These are phyloP conservation scores for Parafenestella ontariensis DNA, from an alignment of 2,329 filamentous ascomycete species.

Conservation along the genomic window DNA sequence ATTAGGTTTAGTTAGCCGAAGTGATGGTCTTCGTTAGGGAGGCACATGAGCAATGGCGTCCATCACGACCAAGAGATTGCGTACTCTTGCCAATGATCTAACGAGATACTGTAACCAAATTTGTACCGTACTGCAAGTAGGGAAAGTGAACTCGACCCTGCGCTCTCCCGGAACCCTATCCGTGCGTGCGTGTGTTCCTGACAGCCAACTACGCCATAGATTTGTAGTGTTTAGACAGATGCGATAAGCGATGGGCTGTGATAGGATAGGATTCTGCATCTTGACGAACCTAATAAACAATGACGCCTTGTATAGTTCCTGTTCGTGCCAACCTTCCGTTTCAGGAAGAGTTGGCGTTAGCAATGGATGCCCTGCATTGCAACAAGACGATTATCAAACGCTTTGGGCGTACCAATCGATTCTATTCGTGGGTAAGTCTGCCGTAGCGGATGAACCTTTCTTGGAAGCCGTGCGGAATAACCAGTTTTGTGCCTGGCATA, in stretches of 20 bases:
- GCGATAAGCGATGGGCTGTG: conserved; percentile 17
- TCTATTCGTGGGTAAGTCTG: background rate
- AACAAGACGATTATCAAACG: background rate
- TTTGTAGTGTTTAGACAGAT: background rate
- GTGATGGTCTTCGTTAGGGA: background rate
- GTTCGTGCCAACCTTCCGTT: conserved; percentile 2
- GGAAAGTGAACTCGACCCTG: background rate
- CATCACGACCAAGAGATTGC: background rate
- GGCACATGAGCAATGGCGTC: background rate
- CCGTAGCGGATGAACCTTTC: background rate
- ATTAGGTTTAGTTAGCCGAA: background rate
- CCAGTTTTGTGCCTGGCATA: conserved; percentile 1
- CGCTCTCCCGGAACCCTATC: background rate
- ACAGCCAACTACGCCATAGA: background rate
- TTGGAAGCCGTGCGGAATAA: background rate
- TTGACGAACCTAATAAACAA: conserved; percentile 8
- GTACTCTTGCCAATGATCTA: background rate
- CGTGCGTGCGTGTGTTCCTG: background rate
- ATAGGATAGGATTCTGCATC: conserved; percentile 8
- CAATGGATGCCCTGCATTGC: conserved; percentile 14
- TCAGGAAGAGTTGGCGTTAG: background rate
- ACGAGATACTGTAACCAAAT: background rate
- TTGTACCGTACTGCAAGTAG: background rate
- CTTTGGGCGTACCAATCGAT: background rate
- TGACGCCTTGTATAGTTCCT: conserved; percentile 5